Conservation (phyloP, 129 eudicot genomes). For the Pseudognaphalium luteoalbum region DNA sequence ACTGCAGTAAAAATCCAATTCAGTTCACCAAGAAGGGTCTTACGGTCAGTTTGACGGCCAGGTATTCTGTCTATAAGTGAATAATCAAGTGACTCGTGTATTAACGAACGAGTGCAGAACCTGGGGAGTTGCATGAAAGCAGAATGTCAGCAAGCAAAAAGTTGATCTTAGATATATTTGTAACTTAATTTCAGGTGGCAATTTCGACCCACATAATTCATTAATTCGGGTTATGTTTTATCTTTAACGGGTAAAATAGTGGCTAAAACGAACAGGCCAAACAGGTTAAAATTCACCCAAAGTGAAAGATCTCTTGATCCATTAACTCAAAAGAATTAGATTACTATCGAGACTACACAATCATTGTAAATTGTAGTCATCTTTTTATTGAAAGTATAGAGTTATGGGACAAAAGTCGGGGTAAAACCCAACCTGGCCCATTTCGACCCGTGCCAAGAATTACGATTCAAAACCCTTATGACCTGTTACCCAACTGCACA, state of each 20-base stretch:
- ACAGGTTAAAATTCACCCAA: not conserved
- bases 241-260: not conserved
- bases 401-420: not conserved
- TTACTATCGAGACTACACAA: not conserved
- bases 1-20: constrained; percentile 99
- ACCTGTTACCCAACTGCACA: not conserved
- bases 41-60: constrained; percentile 95
- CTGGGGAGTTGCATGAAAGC: constrained; percentile 36
- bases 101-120: constrained; percentile 91
- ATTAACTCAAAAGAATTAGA: not conserved
- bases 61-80: constrained; percentile 95
- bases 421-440: not conserved
- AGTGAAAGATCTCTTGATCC: not conserved
- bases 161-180: not conserved
- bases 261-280: not conserved
- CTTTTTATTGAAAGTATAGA: no score
- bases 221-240: not conserved
- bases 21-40: constrained; percentile 96
- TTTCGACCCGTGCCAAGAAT: not conserved
- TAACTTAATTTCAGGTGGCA: not conserved
- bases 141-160: constrained; percentile 12
- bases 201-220: not conserved
- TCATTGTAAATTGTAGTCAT: not conserved
- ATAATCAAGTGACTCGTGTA: constrained; percentile 81
- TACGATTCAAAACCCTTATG: not conserved